Base-by-base conservation (phyloP, 140 eudicot genomes). In the Senecio squalidus region DNA sequence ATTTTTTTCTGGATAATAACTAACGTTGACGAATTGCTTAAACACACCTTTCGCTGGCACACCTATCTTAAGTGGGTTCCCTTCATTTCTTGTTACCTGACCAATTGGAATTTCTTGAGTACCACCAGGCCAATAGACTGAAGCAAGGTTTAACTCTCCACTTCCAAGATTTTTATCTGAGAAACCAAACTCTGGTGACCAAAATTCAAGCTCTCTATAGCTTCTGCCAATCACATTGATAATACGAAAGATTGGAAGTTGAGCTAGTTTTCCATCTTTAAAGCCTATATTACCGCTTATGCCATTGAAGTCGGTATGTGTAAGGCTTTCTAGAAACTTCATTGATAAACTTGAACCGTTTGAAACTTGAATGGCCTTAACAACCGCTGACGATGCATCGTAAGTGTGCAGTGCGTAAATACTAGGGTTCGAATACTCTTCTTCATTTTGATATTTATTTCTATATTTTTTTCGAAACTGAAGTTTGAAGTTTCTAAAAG, bases 121-220 rank as follows among this genome's bases (percentile, higher is more conserved):
- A 4, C 76, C 81, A 50, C 94, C 85, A 1, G 94, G 84, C 89
- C 86, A 81, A 50, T 57, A 71, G 21, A 81, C 60, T 5, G 72
- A 65, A 55, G 62, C 74, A 45, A 83, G 62, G 28, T 36, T 44
- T 5, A 23, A 67, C 46, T 33, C 28, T 30, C 55, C 63, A 43
- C 38, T 82, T 54, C 17, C 31, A 23, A 44, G 25, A 14, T 62
- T 56, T 16, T 73, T 27, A 4, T 23, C 9, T 1, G 64, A 60
- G 39, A 82, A 78, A 64, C 94, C 89, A 62, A 22, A 69, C 45
- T 64, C 64, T 6, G 76, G 62, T 18, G 86, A 81, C 95, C 89
- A 81, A 24, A 33, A 6, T 1, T 64, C 75, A 16, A 78, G 40
- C 33, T 78, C 86, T 58, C 71, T 75, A 26, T 81, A 81, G 80